phyloP scores from a whole-genome alignment of 1,284 basidiomycete species.

The Anthracocystis walkeri region DNA sequence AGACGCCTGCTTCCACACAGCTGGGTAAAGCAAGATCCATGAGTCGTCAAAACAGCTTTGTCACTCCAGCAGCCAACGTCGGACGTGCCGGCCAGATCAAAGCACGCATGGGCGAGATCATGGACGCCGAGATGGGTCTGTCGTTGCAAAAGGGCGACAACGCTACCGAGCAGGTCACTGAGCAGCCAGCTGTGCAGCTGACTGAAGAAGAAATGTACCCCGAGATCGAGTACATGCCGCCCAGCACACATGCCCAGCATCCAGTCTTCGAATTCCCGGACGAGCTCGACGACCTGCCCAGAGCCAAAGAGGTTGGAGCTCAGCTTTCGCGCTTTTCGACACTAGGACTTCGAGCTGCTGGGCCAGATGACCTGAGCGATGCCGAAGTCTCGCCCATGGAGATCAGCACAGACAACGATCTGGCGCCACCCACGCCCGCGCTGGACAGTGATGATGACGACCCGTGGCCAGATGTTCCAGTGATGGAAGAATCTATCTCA shows the following conservation, averaged over 20 bases:
- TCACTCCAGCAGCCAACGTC: slow-evolving; percentile 62
- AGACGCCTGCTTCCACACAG: slow-evolving; percentile 40
- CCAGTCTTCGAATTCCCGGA: slow-evolving; percentile 53
- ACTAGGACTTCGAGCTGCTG: slow-evolving; percentile 13
- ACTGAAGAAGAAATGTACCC: slow-evolving; percentile 63
- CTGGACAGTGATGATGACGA: slow-evolving; percentile 38
- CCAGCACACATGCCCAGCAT: slow-evolving; percentile 35
- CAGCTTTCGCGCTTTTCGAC: slow-evolving; percentile 34
- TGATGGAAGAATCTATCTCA: not conserved
- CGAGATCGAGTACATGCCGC: slow-evolving; percentile 61
- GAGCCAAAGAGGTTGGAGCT: slow-evolving; percentile 46
- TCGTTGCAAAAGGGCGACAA: slow-evolving; percentile 35
- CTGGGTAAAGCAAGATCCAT: slow-evolving; percentile 26
- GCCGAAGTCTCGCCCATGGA: slow-evolving; percentile 25
- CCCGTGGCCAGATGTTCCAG: slow-evolving; percentile 42
- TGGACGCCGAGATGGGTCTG: slow-evolving; percentile 52
- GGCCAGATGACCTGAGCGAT: slow-evolving; percentile 32
- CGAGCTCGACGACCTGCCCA: slow-evolving; percentile 54
- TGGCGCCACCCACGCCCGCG: slow-evolving; percentile 3
- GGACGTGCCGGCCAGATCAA: slow-evolving; percentile 63
- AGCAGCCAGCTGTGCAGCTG: slow-evolving; percentile 29
- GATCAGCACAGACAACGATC: slow-evolving; percentile 1
- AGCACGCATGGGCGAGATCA: slow-evolving; percentile 58
- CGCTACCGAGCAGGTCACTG: slow-evolving; percentile 22
- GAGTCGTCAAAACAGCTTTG: slow-evolving; percentile 48